Base-by-base conservation (phyloP, 169 alveolate species). In the Plasmodium gallinaceum region DNA sequence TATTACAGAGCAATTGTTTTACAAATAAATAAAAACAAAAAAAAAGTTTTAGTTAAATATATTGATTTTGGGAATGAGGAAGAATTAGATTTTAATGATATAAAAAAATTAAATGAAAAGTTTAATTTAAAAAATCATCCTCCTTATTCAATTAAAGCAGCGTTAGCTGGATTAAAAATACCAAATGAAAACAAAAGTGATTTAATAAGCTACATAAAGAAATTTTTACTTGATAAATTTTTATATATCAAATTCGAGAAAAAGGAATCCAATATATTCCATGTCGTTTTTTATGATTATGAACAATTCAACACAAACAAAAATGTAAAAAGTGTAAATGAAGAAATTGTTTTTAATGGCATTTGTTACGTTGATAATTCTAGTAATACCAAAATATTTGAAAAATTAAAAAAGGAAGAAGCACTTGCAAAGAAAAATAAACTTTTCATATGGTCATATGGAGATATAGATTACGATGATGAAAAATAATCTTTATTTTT, bases 31-130 rank as follows among this genome's bases (percentile, higher is more conserved):
- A 83, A 83, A 57, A 61, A 37, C 8, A 83, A 83, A 72, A 68
- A 83, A 20, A 83, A 69, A 69, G 83, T 64, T 18, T 16, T 69
- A 12, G 91, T 83, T 32, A 83, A 83, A 45, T 83, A 83, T 43
- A 83, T 83, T 16, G 91, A 83, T 48, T 83, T 83, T 69, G 91
- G 91, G 8, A 83, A 83, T 83, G 91, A 83, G 24, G 83, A 83
- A 37, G 91, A 83, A 46, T 24, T 83, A 68, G 60, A 69, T 69
- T 66, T 83, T 68, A 48, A 20, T 22, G 91, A 83, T 43, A 54
- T 83, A 0, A 68, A 45, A 83, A 83, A 83, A 48, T 83, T 83
- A 24, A 83, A 52, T 52, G 86, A 68, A 6, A 51, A 54, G 6
- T 83, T 57, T 60, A 83, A 42, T 58, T 57, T 83, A 57, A 83